Conservation (phyloP, 2,329 filamentous ascomycete genomes). For the Colletotrichum zoysiae region DNA sequence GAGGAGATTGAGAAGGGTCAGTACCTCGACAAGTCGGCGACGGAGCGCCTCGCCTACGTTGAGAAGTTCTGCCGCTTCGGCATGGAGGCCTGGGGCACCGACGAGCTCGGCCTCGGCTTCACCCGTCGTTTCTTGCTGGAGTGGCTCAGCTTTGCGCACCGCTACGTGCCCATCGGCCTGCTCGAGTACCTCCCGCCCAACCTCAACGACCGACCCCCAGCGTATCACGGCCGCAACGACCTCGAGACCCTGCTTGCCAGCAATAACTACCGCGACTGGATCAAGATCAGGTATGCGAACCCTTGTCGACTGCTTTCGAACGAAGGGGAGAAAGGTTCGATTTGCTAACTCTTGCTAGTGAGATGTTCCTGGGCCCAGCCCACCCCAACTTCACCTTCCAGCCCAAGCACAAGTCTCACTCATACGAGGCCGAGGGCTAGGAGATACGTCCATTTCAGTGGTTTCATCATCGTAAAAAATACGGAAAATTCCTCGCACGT, state of each 20-base stretch:
- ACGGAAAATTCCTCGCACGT: too few relatives aligned
- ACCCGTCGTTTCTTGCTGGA: slow-evolving; percentile 94
- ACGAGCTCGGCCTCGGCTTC: slow-evolving; percentile 92
- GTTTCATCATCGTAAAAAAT: too few relatives aligned
- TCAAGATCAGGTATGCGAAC: slow-evolving; percentile 90
- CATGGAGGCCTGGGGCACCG: slow-evolving; percentile 93
- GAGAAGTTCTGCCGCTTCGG: slow-evolving; percentile 93
- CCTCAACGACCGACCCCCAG: slow-evolving; percentile 89
- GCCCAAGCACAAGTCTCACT: slow-evolving; percentile 97
- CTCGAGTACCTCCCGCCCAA: slow-evolving; percentile 89
- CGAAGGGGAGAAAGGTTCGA: neutral
- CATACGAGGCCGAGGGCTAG: slow-evolving; percentile 82
- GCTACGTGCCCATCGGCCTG: slow-evolving; percentile 91
- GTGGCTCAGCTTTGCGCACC: slow-evolving; percentile 92
- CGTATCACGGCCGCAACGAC: slow-evolving; percentile 86
- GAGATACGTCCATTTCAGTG: too few relatives aligned
- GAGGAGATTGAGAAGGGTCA: slow-evolving; percentile 94
- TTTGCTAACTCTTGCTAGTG: slow-evolving; percentile 64
- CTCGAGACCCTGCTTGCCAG: slow-evolving; percentile 94
- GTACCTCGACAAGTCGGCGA: slow-evolving; percentile 94
- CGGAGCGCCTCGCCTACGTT: slow-evolving; percentile 85
- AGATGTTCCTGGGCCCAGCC: slow-evolving; percentile 96
- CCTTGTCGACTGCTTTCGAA: neutral
- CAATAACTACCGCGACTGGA: slow-evolving; percentile 95
- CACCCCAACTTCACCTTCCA: slow-evolving; percentile 93